Conservation (phyloP, 257 asterid species). For the Jacaranda copaia region DNA sequence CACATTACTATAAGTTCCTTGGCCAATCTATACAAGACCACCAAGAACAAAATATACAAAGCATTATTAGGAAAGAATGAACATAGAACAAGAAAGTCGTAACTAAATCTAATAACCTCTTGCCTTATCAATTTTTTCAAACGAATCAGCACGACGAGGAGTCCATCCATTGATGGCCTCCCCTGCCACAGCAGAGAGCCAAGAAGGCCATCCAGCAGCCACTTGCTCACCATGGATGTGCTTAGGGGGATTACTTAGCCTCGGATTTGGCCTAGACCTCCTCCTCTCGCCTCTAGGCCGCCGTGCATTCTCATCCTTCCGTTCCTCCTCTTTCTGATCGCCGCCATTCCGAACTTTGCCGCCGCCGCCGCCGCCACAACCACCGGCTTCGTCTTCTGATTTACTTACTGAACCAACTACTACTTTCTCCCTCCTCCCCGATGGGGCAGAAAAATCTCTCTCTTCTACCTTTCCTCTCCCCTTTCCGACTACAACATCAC, state of each 20-base stretch:
- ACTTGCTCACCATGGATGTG: conserved; percentile 87
- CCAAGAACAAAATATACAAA: conserved; percentile 23
- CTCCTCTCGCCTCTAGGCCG: conserved; percentile 65
- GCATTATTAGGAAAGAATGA: conserved; percentile 30
- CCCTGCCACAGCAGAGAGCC: conserved; percentile 91
- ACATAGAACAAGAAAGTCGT: conserved; percentile 19
- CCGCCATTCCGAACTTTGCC: conserved; percentile 61
- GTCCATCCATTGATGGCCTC: conserved; percentile 91
- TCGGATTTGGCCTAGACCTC: conserved; percentile 79
- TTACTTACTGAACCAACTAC: conserved; percentile 55
- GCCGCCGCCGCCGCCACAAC: conserved; percentile 30
- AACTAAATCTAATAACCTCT: conserved; percentile 34
- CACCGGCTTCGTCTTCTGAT: conserved; percentile 45
- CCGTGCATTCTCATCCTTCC: conserved; percentile 51
- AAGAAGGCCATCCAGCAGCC: conserved; percentile 94
- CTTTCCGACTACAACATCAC: conserved; percentile 55
- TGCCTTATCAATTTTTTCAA: conserved; percentile 85
- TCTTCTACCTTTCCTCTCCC: conserved; percentile 52
- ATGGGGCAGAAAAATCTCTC: conserved; percentile 51
- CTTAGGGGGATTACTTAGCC: conserved; percentile 84
- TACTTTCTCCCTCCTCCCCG: conserved; percentile 73
- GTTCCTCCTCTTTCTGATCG: conserved; percentile 54
- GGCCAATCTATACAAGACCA: conserved; percentile 73
- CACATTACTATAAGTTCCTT: conserved; percentile 88
- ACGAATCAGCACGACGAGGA: conserved; percentile 88